Evolutionary conservation across 169 alveolate genomes (phyloP).

Genomic region (Sarcocystis neurona): DNA sequence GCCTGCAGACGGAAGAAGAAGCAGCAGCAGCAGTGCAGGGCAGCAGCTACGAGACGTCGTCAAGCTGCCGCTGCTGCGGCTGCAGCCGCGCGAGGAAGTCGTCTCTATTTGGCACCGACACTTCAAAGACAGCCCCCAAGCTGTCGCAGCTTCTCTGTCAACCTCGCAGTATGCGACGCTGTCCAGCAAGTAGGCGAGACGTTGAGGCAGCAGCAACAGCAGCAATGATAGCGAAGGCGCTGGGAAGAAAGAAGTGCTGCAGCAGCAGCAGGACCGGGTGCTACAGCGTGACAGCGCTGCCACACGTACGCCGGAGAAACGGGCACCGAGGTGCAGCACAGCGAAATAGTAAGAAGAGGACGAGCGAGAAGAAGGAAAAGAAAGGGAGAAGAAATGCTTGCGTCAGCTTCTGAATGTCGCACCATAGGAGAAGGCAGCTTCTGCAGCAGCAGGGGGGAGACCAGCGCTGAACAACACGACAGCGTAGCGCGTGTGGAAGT

Average conservation of each 20-base stretch:
- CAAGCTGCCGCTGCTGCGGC: constrained; percentile 37
- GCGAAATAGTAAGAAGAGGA: background rate
- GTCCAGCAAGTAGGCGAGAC: background rate
- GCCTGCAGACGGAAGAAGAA: background rate
- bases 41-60: constrained; percentile 34
- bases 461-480: too few species aligned
- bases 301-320: background rate
- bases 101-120: background rate
- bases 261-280: too few species aligned
- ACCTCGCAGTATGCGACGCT: background rate
- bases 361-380: background rate
- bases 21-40: background rate
- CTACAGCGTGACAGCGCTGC: background rate
- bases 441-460: too few species aligned
- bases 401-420: too few species aligned
- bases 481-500: too few species aligned
- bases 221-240: too few species aligned
- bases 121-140: background rate
- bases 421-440: too few species aligned
- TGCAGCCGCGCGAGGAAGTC: background rate
- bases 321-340: background rate
- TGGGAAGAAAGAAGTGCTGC: too few species aligned
- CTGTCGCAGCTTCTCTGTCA: background rate
- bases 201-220: too few species aligned
- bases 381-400: background rate